phyloP scores from a whole-genome alignment of 192 early-diverging fungal species.

The Podila minutissima region DNA sequence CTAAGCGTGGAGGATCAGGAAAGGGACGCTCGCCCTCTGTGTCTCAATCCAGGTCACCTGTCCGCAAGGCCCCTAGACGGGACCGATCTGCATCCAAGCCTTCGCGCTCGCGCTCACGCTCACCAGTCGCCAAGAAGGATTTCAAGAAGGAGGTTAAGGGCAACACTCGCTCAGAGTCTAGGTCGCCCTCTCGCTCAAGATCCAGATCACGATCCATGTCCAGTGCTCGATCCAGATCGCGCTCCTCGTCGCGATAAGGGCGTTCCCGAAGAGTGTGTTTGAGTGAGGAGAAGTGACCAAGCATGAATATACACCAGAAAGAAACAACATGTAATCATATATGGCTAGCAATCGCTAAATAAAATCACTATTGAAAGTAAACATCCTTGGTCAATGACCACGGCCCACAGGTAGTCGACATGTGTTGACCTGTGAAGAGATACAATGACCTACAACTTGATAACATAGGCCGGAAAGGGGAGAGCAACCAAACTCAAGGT shows the following conservation, averaged over 20 bases:
- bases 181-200: slow-evolving; percentile 21
- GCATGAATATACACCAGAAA: too few relatives aligned
- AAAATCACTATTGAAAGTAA: too few relatives aligned
- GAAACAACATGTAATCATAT: too few relatives aligned
- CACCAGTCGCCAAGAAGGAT: neutral
- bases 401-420: too few relatives aligned
- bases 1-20: slow-evolving; percentile 8
- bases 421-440: too few relatives aligned
- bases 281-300: too few relatives aligned
- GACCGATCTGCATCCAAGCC: slow-evolving; percentile 4
- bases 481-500: too few relatives aligned
- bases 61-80: neutral
- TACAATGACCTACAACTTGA: too few relatives aligned
- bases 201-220: slow-evolving; percentile 13
- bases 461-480: too few relatives aligned
- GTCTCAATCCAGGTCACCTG: slow-evolving; percentile 1
- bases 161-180: neutral
- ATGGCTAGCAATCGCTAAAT: too few relatives aligned
- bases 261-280: too few relatives aligned
- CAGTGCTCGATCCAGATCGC: slow-evolving; percentile 5
- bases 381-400: too few relatives aligned
- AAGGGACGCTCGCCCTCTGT: neutral
- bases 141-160: neutral
- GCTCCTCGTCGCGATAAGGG: slow-evolving; percentile 11
- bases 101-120: slow-evolving; percentile 4